Evolutionary conservation across 2,329 filamentous ascomycete species (phyloP), one percentile per base, ranked within the genome.

Genomic region (Fusarium subglutinans): DNA sequence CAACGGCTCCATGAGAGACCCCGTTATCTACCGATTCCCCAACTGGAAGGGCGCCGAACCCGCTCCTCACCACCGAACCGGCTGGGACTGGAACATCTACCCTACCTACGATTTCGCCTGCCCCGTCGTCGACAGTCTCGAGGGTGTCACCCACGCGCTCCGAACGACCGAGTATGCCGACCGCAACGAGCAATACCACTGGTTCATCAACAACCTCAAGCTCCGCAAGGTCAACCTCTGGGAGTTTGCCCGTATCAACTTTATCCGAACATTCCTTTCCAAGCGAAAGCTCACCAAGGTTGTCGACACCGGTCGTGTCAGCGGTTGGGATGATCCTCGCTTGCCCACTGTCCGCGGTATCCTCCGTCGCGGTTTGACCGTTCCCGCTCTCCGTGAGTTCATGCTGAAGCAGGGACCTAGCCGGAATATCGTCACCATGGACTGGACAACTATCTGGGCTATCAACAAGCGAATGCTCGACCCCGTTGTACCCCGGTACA

Each of bases 1-100:
- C 74, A 98, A 99, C 87, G 97, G 97, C 84, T 94, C 96, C 60
- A 92, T 98, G 90, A 90, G 96, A 75, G 96, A 99, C 82, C 96
- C 96, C 18, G 95, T 98, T 83, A 97, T 99, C 82, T 98, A 98
- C 88, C 92, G 96, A 76, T 98, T 95, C 89, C 79, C 79, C 77
- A 98, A 97, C 81, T 79, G 86, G 69, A 87, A 87, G 65, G 86
- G 87, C 54, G 78, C 79, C 70, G 79, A 80, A 77, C 79, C 79
- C 8, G 75, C 77, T 30, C 77, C 87, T 26, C 93, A 96, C 82
- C 94, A 96, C 85, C 91, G 94, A 76, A 96, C 94, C 4, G 93
- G 93, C 38, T 89, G 86, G 66, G 90, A 87, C 70, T 96, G 93
- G 93, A 96, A 95, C 85, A 92, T 94, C 80, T 96, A 96, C 83